Evolutionary conservation across 2,329 filamentous ascomycete genomes (phyloP).

Genomic region (Monilinia fructicola): DNA sequence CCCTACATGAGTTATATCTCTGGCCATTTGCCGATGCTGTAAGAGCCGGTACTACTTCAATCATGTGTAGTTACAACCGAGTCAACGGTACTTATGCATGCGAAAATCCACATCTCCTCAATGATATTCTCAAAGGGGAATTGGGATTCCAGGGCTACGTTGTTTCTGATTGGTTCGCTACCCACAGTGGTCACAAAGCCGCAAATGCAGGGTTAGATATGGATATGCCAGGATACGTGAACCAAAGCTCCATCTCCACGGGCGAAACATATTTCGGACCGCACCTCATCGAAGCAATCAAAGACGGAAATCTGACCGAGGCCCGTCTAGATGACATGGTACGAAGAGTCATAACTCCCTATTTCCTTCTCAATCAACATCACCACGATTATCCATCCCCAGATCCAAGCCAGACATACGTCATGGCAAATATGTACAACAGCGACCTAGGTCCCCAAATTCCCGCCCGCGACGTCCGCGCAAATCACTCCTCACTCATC

Average conservation of each 20-base stretch:
- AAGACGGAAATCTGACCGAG: conserved; percentile 65
- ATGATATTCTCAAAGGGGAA: conserved; percentile 79
- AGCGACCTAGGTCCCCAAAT: conserved; percentile 30
- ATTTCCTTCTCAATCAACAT: conserved; percentile 59
- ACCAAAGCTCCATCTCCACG: neutral
- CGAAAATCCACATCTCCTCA: conserved; percentile 71
- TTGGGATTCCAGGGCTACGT: conserved; percentile 83
- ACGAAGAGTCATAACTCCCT: conserved; percentile 53
- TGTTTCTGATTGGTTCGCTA: conserved; percentile 81
- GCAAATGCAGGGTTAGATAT: conserved; percentile 80
- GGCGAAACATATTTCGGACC: conserved; percentile 26
- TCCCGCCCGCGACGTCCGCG: conserved; percentile 64
- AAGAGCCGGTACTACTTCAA: conserved; percentile 61
- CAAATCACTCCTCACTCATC: too few species aligned
- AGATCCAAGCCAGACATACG: conserved; percentile 44
- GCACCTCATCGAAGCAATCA: conserved; percentile 49
- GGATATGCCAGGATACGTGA: conserved; percentile 29
- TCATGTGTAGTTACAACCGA: conserved; percentile 77
- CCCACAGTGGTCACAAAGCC: conserved; percentile 73
- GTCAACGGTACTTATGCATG: conserved; percentile 68
- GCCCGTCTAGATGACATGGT: conserved; percentile 66
- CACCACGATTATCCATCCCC: conserved; percentile 36
- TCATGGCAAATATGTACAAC: conserved; percentile 50
- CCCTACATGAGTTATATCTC: conserved; percentile 37
- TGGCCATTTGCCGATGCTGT: conserved; percentile 19